A percentile compares a stretch with the other conserved stretches of the same genome.
These are phyloP conservation scores for Collybia mongolica DNA, from an alignment of 768 basidiomycete species.

Conservation along the genomic window DNA sequence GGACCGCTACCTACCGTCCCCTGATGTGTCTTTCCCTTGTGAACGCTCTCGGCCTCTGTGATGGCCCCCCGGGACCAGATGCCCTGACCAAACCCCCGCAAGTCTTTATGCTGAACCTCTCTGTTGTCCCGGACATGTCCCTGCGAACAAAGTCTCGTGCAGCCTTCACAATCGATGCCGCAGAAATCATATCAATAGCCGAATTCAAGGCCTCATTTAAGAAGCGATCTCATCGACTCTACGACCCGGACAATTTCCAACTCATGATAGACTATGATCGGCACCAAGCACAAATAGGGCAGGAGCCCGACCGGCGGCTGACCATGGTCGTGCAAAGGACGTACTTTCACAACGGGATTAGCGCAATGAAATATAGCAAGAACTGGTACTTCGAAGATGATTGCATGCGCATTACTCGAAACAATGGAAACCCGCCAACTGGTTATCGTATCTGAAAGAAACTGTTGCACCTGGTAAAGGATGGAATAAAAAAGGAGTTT, in stretches of 20 bases:
- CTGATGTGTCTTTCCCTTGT: neutral
- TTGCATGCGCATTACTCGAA: slow-evolving; percentile 1
- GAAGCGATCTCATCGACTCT: neutral
- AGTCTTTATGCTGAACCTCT: slow-evolving; percentile 1
- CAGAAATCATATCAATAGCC: neutral
- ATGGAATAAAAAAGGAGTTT: neutral
- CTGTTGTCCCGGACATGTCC: neutral
- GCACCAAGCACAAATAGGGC: neutral
- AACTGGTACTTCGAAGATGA: slow-evolving; percentile 3
- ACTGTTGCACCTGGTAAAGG: slow-evolving; percentile 1
- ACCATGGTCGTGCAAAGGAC: slow-evolving; percentile 1
- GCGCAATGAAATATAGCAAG: neutral
- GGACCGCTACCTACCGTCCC: neutral
- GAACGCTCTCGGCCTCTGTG: neutral
- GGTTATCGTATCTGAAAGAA: neutral
- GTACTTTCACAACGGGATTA: neutral
- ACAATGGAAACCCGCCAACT: slow-evolving; percentile 1
- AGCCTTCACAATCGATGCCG: neutral
- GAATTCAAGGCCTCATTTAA: neutral
- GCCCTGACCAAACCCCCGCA: neutral
- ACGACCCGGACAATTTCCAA: neutral
- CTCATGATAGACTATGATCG: neutral
- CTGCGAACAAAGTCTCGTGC: neutral
- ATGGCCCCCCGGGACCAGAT: neutral
- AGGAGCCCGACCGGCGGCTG: neutral